Evolutionary conservation across 1,284 basidiomycete genomes (phyloP), one percentile per base, ranked within the genome.

Genomic region (Ceratobasidium sp.): DNA sequence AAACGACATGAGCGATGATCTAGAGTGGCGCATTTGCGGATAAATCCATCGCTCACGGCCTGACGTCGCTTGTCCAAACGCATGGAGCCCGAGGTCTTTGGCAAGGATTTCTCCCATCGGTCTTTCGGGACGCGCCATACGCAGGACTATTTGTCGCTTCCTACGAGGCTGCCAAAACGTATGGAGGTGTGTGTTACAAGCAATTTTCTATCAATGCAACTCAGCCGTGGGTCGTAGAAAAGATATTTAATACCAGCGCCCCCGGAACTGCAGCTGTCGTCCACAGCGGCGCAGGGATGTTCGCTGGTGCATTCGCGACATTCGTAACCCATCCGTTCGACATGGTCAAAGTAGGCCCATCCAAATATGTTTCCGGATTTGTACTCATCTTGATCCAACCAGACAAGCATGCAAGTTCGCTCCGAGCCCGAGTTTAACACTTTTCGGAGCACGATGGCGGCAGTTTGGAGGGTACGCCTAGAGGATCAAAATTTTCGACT

Each of bases 61-160:
- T 95, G 75, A 77, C 85, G 4, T 87, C 89, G 1, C 89, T 98
- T 29, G 84, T 89, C 3, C 89, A 89, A 9, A 88, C 83, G 0
- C 83, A 88, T 62, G 96, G 97, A 0, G 89, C 95, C 1, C 88
- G 90, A 46, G 96, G 96, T 77, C 87, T 98, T 43, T 92, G 97
- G 82, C 91, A 95, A 75, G 97, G 97, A 0, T 94, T 98, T 81
- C 84, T 94, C 43, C 95, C 97, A 0, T 97, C 96, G 0, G 95
- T 96, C 0, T 86, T 97, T 29, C 89, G 97, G 49, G 97, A 99
- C 82, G 97, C 97, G 1, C 98, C 97, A 0, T 97, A 98, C 81
- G 97, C 97, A 0, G 97, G 97, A 0, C 83, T 99, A 8, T 99
- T 98, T 80, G 88, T 99, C 22, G 90, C 96, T 0, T 90, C 93